phyloP scores from a whole-genome alignment of 2,329 filamentous ascomycete genomes.

The Alternaria postmessia region DNA sequence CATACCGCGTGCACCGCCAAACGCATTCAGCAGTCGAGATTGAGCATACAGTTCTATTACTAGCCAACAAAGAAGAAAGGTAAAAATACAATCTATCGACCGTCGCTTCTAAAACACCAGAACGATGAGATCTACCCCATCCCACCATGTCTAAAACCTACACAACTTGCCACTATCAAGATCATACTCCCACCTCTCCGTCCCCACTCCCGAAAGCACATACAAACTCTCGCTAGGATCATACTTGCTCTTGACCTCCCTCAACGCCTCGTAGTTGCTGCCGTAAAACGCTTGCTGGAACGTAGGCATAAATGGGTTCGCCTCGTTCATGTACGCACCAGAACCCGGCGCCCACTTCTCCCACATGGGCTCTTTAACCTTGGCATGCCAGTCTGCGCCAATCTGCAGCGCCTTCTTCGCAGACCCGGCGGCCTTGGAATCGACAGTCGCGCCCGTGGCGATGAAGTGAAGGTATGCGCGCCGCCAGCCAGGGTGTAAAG shows the following conservation, averaged over 20 bases:
- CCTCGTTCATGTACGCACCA: conserved; percentile 32
- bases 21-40: neutral
- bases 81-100: neutral
- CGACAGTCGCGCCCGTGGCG: conserved; percentile 28
- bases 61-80: accelerated
- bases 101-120: neutral
- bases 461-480: conserved; percentile 45
- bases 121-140: neutral
- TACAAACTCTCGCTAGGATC: conserved; percentile 28
- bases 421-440: neutral
- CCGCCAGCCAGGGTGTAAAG: conserved; percentile 47
- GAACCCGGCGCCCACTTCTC: conserved; percentile 18
- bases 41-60: neutral
- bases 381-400: conserved; percentile 13
- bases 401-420: neutral
- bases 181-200: conserved; percentile 33
- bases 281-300: conserved; percentile 28
- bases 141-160: neutral
- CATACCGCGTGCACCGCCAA: neutral
- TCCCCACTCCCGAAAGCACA: conserved; percentile 31
- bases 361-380: conserved; percentile 30
- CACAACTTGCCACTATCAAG: conserved; percentile 31
- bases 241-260: conserved; percentile 19
- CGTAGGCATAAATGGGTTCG: conserved; percentile 19
- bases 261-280: conserved; percentile 11